Evolutionary conservation across 148 eudicot species (phyloP).

Genomic region (Arbutus unedo): DNA sequence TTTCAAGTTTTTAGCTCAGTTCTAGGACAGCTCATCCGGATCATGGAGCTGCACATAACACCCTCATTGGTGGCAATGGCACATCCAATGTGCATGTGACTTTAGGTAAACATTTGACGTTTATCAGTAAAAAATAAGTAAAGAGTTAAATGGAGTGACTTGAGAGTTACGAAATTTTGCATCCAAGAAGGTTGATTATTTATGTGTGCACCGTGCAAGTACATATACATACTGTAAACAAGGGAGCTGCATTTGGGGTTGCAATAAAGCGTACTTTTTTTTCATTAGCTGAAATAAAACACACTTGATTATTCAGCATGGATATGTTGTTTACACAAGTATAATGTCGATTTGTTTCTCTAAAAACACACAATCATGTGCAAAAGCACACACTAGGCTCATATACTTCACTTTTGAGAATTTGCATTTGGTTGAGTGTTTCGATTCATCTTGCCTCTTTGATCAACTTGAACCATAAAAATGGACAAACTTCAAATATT

Average conservation of each 20-base stretch:
- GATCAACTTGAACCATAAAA: slow-evolving; percentile 1
- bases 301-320: not conserved
- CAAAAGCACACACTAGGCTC: not conserved
- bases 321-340: not conserved
- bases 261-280: not conserved
- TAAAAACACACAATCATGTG: not conserved
- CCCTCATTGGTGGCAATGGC: not conserved
- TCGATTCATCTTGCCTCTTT: not conserved
- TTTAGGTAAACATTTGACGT: not conserved
- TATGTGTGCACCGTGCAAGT: not conserved
- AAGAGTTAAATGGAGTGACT: not conserved
- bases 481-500: not conserved
- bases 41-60: not conserved
- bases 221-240: not conserved
- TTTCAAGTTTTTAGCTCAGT: not conserved
- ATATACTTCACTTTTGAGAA: not conserved
- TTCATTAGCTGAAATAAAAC: not conserved
- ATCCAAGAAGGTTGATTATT: not conserved
- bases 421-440: not conserved
- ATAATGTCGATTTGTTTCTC: not conserved
- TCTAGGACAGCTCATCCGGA: not conserved
- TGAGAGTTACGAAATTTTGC: not conserved
- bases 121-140: not conserved
- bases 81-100: not conserved
- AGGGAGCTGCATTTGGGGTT: not conserved